Base-by-base conservation (phyloP, 169 alveolate genomes). In the Plasmodium reichenowi region DNA sequence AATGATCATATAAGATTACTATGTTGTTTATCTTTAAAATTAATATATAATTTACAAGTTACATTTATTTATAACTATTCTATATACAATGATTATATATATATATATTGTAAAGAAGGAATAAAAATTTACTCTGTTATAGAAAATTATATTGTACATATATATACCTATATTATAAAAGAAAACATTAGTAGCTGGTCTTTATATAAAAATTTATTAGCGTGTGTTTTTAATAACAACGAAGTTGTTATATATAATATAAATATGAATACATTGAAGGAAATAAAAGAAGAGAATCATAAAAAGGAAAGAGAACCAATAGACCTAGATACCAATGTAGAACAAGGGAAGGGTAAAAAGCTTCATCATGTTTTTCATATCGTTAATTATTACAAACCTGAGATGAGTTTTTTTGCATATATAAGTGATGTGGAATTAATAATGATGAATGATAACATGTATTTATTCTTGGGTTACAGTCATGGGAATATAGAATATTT, bases 11-110 rank as follows among this genome's bases (percentile, higher is more conserved):
- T 85, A 7, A 45, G 38, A 45, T 45, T 85, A n/a, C 45, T 85
- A 5, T 85, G 92, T 43, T 85, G 92, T 45, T 71, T 85, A 47
- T 85, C 92, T 4, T 52, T 85, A 8, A 85, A 85, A n/a, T 9
- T 59, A 22, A 47, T 85, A 9, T 71, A 45, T 32, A 56, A 29
- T 6, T 15, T 85, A 22, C 52, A 32, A 26, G 58, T 71, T 32
- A 45, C 24, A 5, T 47, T 43, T 62, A 71, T 85, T n/a, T 71
- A n/a, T 45, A 85, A 63, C 20, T 70, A 71, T 8, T 70, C 48
- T 64, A 3, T 70, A 26, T 85, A 48, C 9, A 85, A 47, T 2
- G 87, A 85, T 59, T 70, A 63, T 52, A 43, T 85, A 2, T 85
- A 71, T 43, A 52, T 85, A 43, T 85, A 72, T 43, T 85, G 76